Conservation (phyloP, 176 grass and related monocot genomes). For the Eragrostis curvula region DNA sequence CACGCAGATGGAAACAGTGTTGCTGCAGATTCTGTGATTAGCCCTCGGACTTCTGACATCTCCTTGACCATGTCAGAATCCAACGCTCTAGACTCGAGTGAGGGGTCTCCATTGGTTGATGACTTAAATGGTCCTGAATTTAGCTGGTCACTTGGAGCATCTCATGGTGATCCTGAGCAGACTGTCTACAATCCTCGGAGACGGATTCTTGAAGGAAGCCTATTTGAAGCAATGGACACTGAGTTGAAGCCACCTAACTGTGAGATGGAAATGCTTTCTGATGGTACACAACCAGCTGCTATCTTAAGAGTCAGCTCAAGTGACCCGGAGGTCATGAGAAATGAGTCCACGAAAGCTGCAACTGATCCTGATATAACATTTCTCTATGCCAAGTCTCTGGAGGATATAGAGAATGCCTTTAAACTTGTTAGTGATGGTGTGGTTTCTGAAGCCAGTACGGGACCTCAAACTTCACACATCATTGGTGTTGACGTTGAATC, state of each 20-base stretch:
- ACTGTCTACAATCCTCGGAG: slow-evolving; percentile 83
- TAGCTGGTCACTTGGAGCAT: slow-evolving; percentile 43
- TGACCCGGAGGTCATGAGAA: slow-evolving; percentile 11
- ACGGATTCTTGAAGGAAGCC: slow-evolving; percentile 61
- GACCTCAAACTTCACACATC: slow-evolving; percentile 25
- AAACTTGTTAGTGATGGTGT: slow-evolving; percentile 50
- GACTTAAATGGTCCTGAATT: slow-evolving; percentile 43
- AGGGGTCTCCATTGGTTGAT: slow-evolving; percentile 31
- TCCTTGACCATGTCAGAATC: slow-evolving; percentile 33
- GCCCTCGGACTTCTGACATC: slow-evolving; percentile 25
- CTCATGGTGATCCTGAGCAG: slow-evolving; percentile 66
- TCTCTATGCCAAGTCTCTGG: slow-evolving; percentile 62
- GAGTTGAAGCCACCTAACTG: slow-evolving; percentile 40
- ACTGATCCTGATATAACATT: slow-evolving; percentile 46
- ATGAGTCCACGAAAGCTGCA: not conserved
- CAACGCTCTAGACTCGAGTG: slow-evolving; percentile 24
- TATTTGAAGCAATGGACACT: slow-evolving; percentile 48
- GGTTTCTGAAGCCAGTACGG: slow-evolving; percentile 34
- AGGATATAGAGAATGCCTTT: slow-evolving; percentile 62
- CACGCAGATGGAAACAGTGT: slow-evolving; percentile 40
- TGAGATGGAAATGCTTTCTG: slow-evolving; percentile 34
- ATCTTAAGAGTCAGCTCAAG: slow-evolving; percentile 30
- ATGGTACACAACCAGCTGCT: slow-evolving; percentile 11
- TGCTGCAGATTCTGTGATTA: slow-evolving; percentile 26
- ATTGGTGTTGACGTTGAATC: slow-evolving; percentile 21